Evolutionary conservation across 75 land plant genomes (phyloP).

Genomic region (Selaginella tamariscina): DNA sequence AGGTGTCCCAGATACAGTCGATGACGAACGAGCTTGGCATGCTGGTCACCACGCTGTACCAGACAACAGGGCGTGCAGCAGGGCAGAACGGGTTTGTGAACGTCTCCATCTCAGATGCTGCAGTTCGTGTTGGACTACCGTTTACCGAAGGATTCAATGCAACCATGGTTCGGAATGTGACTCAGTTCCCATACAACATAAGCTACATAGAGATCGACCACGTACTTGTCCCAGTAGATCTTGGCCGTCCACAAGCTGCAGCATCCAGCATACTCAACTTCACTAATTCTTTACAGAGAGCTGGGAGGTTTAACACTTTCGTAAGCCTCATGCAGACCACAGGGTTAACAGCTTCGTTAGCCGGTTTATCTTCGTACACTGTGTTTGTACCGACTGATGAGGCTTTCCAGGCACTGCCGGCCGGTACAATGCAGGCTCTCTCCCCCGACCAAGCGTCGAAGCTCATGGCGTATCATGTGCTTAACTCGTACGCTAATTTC

Average conservation of each 20-base stretch:
- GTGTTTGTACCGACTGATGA: slow-evolving; percentile 1
- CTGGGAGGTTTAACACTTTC: slow-evolving; percentile 5
- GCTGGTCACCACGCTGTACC: slow-evolving; percentile 49
- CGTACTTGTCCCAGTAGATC: neutral
- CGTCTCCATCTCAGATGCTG: slow-evolving; percentile 15
- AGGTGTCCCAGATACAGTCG: slow-evolving; percentile 39
- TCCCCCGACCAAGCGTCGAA: slow-evolving; percentile 25
- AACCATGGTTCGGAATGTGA: neutral
- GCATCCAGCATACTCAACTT: slow-evolving; percentile 4
- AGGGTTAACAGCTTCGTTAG: neutral
- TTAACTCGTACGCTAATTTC: slow-evolving; percentile 50
- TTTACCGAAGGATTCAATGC: slow-evolving; percentile 15
- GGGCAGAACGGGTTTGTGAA: slow-evolving; percentile 43
- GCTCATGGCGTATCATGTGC: slow-evolving; percentile 48
- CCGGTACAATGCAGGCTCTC: neutral
- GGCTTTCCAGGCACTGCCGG: neutral
- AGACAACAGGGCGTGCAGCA: slow-evolving; percentile 41
- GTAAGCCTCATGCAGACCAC: neutral
- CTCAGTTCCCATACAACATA: slow-evolving; percentile 8
- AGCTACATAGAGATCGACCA: slow-evolving; percentile 8
- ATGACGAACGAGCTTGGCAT: slow-evolving; percentile 34
- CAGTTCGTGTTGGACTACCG: slow-evolving; percentile 32
- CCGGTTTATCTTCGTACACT: neutral
- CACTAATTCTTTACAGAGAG: neutral
- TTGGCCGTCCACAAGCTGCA: neutral